phyloP scores from a whole-genome alignment of 2,329 filamentous ascomycete genomes.

The Phaeosphaeria sp. region DNA sequence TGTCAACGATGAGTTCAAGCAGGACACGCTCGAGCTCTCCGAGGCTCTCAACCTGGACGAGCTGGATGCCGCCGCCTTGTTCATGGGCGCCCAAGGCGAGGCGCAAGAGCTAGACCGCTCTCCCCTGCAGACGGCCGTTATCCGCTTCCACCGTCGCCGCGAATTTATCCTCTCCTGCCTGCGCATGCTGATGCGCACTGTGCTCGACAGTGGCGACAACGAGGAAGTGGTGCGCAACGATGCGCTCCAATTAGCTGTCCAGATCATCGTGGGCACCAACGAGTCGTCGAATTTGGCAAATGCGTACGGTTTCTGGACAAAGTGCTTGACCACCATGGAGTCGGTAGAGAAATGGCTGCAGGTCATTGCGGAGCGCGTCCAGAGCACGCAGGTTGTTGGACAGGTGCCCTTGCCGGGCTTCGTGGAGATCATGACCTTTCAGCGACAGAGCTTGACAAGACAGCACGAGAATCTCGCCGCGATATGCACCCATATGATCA shows the following conservation, averaged over 20 bases:
- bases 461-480: conserved; percentile 89
- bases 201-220: conserved; percentile 54
- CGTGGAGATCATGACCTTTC: conserved; percentile 79
- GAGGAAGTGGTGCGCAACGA: conserved; percentile 30
- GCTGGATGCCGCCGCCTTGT: conserved; percentile 77
- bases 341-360: conserved; percentile 80
- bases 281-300: conserved; percentile 59
- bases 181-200: conserved; percentile 76
- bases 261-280: conserved; percentile 62
- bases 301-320: conserved; percentile 71
- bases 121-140: conserved; percentile 78
- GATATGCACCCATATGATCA: conserved; percentile 80
- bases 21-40: conserved; percentile 79
- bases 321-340: conserved; percentile 78
- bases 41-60: conserved; percentile 93
- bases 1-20: conserved; percentile 87
- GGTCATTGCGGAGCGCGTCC: conserved; percentile 75
- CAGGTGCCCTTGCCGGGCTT: conserved; percentile 69
- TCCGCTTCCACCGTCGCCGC: conserved; percentile 86
- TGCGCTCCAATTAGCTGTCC: conserved; percentile 34
- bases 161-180: conserved; percentile 84
- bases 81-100: conserved; percentile 76
- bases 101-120: conserved; percentile 73
- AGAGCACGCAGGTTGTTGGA: conserved; percentile 77
- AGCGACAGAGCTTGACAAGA: conserved; percentile 78